Base-by-base conservation (phyloP, 73 alveolate species). In the Paramecium primaurelia region DNA sequence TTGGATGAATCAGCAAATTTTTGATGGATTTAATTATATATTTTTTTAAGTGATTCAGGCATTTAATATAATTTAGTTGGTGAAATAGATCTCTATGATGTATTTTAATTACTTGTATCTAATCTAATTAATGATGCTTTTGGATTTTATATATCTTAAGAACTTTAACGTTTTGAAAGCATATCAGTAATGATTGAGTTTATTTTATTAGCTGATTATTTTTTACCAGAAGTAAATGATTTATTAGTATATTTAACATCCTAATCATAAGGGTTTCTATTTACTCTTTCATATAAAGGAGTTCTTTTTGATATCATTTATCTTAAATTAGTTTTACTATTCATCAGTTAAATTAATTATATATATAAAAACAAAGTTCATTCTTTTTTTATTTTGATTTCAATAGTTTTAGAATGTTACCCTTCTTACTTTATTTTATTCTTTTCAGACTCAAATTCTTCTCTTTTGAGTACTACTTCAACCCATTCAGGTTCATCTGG, bases 401-500 rank as follows among this genome's bases (percentile, higher is more conserved):
- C 30, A 18, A 18, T 3, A 18, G 28, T 18, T 54, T 54, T 54
- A 16, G 30, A n/a, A 20, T 54, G 25, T 4, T 54, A 37, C 11
- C 30, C 22, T 22, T 22, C 25, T 54, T 18, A n/a, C 11, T n/a
- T 54, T 54, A 25, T 6, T 14, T 64, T 32, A 64, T 34, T 64
- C 84, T 64, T 64, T 14, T 20, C 84, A 6, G 22, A 34, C 26
- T 25, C 0, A 18, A 64, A 64, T 64, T 64, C 84, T 26, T 64
- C 84, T 34, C 47, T 64, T n/a, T 64, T 64, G 18, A 64, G 47
- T 28, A 64, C 11, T 9, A 64, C 1, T 1, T 64, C 49, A 28
- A 64, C 84, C 84, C 84, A 25, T 25, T 64, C 47, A 20, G 84
- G 84, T 64, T 64, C 84, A 64, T 64, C 84, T 64, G 45, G 84